phyloP scores from a whole-genome alignment of 2,329 filamentous ascomycete species.

The Pyrenophora tritici-repentis region DNA sequence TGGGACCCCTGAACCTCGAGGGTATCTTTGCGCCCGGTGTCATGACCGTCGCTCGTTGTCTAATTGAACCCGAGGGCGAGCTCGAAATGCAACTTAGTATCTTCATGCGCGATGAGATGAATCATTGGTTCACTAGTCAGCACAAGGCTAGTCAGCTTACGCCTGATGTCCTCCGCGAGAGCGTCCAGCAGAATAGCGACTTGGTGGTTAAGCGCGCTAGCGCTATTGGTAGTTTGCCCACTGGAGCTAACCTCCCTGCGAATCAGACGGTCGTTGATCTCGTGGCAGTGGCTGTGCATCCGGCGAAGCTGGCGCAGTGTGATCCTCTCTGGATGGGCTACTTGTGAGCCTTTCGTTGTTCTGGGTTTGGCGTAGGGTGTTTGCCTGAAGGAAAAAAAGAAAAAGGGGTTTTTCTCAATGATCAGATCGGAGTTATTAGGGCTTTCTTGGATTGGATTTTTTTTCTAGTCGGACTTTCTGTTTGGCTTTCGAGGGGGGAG shows the following conservation, averaged over 20 bases:
- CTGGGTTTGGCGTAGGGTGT: background rate
- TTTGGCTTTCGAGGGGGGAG: too few relatives aligned
- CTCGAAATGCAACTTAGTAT: conserved; percentile 93
- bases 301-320: conserved; percentile 82
- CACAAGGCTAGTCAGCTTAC: conserved; percentile 62
- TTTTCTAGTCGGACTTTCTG: background rate
- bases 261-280: conserved; percentile 97
- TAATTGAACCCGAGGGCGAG: conserved; percentile 80
- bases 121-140: conserved; percentile 88
- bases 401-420: background rate
- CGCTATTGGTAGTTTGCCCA: conserved; percentile 77
- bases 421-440: too few relatives aligned
- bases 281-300: conserved; percentile 90
- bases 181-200: conserved; percentile 85
- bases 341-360: conserved; percentile 58
- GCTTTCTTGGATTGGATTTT: background rate
- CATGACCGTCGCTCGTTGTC: conserved; percentile 93
- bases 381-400: background rate
- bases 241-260: conserved; percentile 77
- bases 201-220: conserved; percentile 89
- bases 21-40: conserved; percentile 94
- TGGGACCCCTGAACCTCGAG: conserved; percentile 94
- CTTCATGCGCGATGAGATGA: conserved; percentile 97
- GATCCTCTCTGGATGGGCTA: conserved; percentile 99
- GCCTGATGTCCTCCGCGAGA: conserved; percentile 73